Base-by-base conservation (phyloP, 208 protist species). In the Trypanosoma lewisi region DNA sequence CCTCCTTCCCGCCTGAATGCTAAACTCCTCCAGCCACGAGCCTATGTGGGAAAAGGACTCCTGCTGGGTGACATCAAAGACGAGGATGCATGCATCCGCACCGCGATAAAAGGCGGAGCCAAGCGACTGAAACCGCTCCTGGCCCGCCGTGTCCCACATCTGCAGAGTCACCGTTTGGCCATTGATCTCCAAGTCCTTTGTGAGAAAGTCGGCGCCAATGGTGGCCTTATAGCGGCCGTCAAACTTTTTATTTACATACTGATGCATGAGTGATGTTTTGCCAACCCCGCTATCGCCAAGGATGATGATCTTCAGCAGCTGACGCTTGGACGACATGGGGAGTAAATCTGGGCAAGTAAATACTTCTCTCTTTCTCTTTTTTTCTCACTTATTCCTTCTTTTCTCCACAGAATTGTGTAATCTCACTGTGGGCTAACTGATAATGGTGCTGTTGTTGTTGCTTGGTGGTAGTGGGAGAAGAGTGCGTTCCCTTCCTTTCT, bases 161-260 rank as follows among this genome's bases (percentile, higher is more conserved):
- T 99, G 98, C 64, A 99, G 89, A 2, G 97, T 98, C 14, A 99
- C 96, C 9, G 97, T 55, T 45, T 94, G 73, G 21, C 98, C 98
- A 56, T 99, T 96, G 30, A 99, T 85, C 63, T 92, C 90, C 17
- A 99, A 73, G 49, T 99, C 97, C 70, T 98, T 99, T 0, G 97
- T 98, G 30, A 99, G 87, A 76, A 99, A 99, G 76, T 99, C 98
- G 17, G 98, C 98, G 23, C 98, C 98, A 74, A 99, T 99, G 45
- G 98, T 99, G 17, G 98, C 98, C 85, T 99, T 99, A 80, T 99
- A 99, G 67, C 98, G 93, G 64, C 78, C 96, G 64, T 95, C 86
- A 66, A 96, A 97, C 56, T 85, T 93, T 56, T 89, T 80, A 72
- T 84, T 91, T 6, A 96, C 88, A 62, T 91, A 97, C 55, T 92